Base-by-base conservation (phyloP, 352 stramenopile genomes). In the Globisporangium middletonii region DNA sequence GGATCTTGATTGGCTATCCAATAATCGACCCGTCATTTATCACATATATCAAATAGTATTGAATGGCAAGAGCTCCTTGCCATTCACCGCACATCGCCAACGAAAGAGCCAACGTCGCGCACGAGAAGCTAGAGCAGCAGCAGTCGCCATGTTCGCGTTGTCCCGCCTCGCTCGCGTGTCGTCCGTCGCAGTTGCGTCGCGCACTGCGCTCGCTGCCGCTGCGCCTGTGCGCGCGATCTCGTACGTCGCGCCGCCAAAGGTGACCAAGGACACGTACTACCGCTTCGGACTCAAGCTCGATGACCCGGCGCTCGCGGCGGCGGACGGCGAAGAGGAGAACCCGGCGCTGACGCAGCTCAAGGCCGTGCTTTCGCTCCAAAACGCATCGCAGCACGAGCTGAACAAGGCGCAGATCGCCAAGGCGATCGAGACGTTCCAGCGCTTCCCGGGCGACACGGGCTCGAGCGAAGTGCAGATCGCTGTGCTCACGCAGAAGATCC, bases 401-500 rank as follows among this genome's bases (percentile, higher is more conserved):
- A 94, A 94, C 75, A 71, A 94, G 68, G 77, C 79, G 45, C 76
- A 91, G 65, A 73, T 92, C 57, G 73, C 83, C 33, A 83, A 75
- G 45, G 83, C 82, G 47, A 89, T 94, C 57, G 69, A 92, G 63
- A 90, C 77, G 15, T 94, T 94, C 69, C 80, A 94, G 70, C 82
- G 84, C 51, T 92, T 92, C 70, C 84, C 84, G 8, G 83, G 84
- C 18, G 84, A 94, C 68, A 92, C 84, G 37, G 84, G 84, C 48
- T 94, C 84, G 49, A 91, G 79, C 64, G 84, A 94, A 56, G 84
- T 92, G 59, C 84, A 94, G 68, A 75, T 94, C 53, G 84, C 84
- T 8, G 81, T 92, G 60, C 67, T 94, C 27, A 94, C 84, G 63
- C 82, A 94, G 64, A 92, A 90, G 73, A 92, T 94, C 55, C 63